Conservation (phyloP, 2,329 filamentous ascomycete species). For the Epichloe gansuensis region DNA sequence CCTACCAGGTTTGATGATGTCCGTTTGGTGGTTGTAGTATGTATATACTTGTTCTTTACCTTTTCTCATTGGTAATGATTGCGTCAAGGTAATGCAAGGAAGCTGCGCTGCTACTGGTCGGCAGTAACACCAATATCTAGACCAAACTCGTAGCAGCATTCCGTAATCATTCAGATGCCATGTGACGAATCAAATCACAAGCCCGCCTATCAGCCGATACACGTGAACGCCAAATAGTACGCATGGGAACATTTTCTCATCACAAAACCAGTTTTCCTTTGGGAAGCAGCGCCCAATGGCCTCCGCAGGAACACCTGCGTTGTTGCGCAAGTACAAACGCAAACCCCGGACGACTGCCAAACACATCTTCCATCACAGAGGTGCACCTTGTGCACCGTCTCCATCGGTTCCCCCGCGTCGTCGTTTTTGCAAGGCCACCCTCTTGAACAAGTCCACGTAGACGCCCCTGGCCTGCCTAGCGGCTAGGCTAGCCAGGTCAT, state of each 20-base stretch:
- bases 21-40: neutral
- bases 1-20: neutral
- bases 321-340: conserved; percentile 43
- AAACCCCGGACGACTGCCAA: conserved; percentile 34
- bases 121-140: too few species aligned
- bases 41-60: too few species aligned
- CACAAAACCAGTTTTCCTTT: conserved; percentile 16
- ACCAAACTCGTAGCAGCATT: too few species aligned
- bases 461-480: conserved; percentile 23
- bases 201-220: neutral
- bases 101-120: too few species aligned
- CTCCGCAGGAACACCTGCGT: conserved; percentile 42
- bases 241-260: neutral
- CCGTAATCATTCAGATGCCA: too few species aligned
- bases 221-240: neutral
- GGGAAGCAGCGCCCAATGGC: conserved; percentile 36
- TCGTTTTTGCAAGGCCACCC: conserved; percentile 34
- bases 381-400: conserved; percentile 43
- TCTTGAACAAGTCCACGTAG: conserved; percentile 46
- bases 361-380: conserved; percentile 52
- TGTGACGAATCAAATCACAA: neutral
- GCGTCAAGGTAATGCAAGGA: too few species aligned
- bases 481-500: conserved; percentile 38
- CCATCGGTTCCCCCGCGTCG: conserved; percentile 18
- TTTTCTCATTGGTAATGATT: neutral